Base-by-base conservation (phyloP, 1,284 basidiomycete genomes). In the Heterobasidion occidentale region DNA sequence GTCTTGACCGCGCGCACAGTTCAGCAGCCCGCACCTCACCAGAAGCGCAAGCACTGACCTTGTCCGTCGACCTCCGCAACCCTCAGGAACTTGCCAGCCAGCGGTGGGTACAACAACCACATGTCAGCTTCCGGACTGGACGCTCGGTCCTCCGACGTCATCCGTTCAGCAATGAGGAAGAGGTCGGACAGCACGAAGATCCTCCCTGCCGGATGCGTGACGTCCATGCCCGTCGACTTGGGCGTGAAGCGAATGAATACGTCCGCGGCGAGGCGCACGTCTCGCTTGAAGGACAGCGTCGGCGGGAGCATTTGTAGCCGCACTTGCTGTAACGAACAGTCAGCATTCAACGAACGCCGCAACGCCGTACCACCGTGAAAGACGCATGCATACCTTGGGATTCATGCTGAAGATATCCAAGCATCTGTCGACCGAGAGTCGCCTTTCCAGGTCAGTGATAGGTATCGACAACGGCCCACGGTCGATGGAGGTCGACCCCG, bases 381-480 rank as follows among this genome's bases (percentile, higher is more conserved):
- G 7, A 42, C 38, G 38, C n/a, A n/a, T n/a, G 38, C 19, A 52
- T 63, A 92, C 94, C 82, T 95, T 95, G 4, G 91, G 89, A 64
- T 84, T 82, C 94, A 99, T 96, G 1, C 92, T 92, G 69, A 99
- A 99, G 50, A 99, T 87, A 70, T 99, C 96, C 36, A 98, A 73
- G 5, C 92, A 92, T 35, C 81, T 77, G 49, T 88, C 81, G 0
- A 92, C 88, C 54, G 88, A 82, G 47, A 99, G 78, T 35, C 90
- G 80, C 36, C 80, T 75, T 68, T 99, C 96, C 20, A 99, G 79
- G 63, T 94, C 89, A 20, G 79, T 70, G 42, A 92, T 71, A 3
- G 89, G 78, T 66, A 81, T 79, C 7, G 75, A 71, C 60, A 81
- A 68, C 27, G 84, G 81, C 15, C 69, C 71, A 38, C 76, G 74